Conservation (phyloP, 805 yeast species). For the Diddensiella caesifluorescens region DNA sequence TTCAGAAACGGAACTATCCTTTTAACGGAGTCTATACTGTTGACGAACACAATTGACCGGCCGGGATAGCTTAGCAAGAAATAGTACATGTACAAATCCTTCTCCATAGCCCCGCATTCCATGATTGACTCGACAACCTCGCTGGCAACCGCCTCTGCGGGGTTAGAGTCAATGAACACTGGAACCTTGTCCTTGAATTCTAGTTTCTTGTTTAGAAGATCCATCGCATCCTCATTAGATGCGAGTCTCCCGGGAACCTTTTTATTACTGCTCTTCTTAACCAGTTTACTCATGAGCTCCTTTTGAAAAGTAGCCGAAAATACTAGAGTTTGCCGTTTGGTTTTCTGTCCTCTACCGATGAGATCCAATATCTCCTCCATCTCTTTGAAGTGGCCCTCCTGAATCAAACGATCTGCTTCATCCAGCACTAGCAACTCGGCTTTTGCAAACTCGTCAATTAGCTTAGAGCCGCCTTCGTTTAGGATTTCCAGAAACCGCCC, state of each 20-base stretch:
- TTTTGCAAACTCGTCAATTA: slow-evolving; percentile 39
- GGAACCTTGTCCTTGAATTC: slow-evolving; percentile 67
- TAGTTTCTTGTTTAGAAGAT: slow-evolving; percentile 61
- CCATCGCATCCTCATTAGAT: slow-evolving; percentile 51
- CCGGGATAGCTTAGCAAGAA: slow-evolving; percentile 84
- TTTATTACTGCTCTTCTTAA: slow-evolving; percentile 33
- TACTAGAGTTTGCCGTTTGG: slow-evolving; percentile 72
- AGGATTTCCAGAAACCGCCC: slow-evolving; percentile 77
- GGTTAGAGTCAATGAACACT: slow-evolving; percentile 74
- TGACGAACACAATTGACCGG: slow-evolving; percentile 83
- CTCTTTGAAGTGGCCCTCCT: slow-evolving; percentile 95
- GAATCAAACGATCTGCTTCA: slow-evolving; percentile 92
- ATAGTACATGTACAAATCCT: slow-evolving; percentile 87
- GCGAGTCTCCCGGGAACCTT: slow-evolving; percentile 23
- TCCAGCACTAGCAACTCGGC: slow-evolving; percentile 65
- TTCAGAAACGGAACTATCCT: slow-evolving; percentile 72
- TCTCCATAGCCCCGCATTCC: slow-evolving; percentile 84
- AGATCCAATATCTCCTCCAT: slow-evolving; percentile 73
- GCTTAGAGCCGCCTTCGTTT: slow-evolving; percentile 34
- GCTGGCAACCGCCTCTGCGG: slow-evolving; percentile 70
- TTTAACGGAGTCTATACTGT: slow-evolving; percentile 92
- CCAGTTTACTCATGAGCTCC: slow-evolving; percentile 73
- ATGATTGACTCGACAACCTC: slow-evolving; percentile 78
- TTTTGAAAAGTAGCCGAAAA: slow-evolving; percentile 91
- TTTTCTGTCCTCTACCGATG: slow-evolving; percentile 44